phyloP scores from a whole-genome alignment of 2,329 filamentous ascomycete genomes.

The Beauveria sp. region DNA sequence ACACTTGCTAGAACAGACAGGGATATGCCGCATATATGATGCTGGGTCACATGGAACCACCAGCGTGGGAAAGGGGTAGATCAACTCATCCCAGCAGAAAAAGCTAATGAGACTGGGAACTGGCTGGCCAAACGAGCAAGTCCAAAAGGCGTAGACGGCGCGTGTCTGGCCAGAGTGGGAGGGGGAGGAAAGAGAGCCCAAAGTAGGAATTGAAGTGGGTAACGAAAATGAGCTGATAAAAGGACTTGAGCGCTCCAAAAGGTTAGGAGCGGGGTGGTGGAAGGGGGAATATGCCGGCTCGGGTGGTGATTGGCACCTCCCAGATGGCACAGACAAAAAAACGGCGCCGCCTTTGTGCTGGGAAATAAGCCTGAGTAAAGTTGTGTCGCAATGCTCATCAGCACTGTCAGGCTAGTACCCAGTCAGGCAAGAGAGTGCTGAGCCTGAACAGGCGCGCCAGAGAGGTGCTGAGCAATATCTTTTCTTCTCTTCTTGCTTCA shows the following conservation, averaged over 20 bases:
- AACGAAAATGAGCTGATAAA: conserved; percentile 13
- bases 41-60: neutral
- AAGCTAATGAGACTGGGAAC: neutral
- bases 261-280: conserved; percentile 7
- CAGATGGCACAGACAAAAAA: conserved; percentile 4
- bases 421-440: conserved; percentile 13
- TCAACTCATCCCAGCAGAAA: neutral
- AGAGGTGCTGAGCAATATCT: neutral
- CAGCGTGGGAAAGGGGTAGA: conserved; percentile 1
- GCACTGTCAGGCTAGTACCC: conserved; percentile 6
- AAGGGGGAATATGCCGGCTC: conserved; percentile 6
- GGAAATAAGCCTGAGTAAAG: conserved; percentile 8
- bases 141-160: neutral
- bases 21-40: conserved; percentile 1
- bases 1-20: neutral
- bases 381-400: conserved; percentile 4
- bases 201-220: conserved; percentile 10
- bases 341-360: conserved; percentile 1
- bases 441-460: conserved; percentile 9
- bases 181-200: conserved; percentile 3
- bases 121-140: neutral
- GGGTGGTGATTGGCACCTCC: conserved; percentile 6
- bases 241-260: conserved; percentile 3
- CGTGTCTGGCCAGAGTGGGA: neutral
- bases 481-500: neutral